A percentile compares a stretch with the other conserved stretches of the same genome.
phyloP scores from a whole-genome alignment of 192 early-diverging fungal species.

The Coemansia sp. region DNA sequence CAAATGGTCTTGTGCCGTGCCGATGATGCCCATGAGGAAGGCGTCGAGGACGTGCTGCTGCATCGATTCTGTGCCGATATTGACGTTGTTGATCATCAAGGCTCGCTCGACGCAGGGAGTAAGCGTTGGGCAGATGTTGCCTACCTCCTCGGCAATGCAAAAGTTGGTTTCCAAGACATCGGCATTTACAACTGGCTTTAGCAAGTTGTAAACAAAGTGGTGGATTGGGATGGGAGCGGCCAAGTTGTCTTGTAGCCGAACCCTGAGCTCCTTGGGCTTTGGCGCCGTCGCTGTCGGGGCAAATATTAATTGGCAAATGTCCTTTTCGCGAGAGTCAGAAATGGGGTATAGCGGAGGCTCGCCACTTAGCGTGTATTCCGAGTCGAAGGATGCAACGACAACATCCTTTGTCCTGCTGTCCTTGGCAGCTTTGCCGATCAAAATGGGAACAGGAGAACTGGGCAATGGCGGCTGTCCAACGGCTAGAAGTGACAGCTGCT shows the following conservation, averaged over 20 bases:
- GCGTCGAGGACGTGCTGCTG: conserved; percentile 44
- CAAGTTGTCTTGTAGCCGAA: conserved; percentile 4
- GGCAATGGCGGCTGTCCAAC: background rate
- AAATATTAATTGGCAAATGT: conserved; percentile 26
- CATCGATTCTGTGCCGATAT: conserved; percentile 41
- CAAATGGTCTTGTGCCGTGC: conserved; percentile 36
- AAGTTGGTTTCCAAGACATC: conserved; percentile 16
- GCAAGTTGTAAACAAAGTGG: conserved; percentile 10
- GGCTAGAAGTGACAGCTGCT: conserved; percentile 15
- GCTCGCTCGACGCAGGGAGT: conserved; percentile 39
- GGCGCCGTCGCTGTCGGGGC: conserved; percentile 19
- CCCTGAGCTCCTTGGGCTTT: background rate
- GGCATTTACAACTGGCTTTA: conserved; percentile 12
- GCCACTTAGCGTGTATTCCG: conserved; percentile 11
- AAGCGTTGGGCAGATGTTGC: conserved; percentile 37
- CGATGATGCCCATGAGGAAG: conserved; percentile 39
- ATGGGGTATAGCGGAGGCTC: background rate
- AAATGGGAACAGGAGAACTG: background rate
- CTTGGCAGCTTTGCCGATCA: background rate
- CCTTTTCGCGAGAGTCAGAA: conserved; percentile 16
- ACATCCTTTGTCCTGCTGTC: background rate
- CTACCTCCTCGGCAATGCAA: conserved; percentile 41
- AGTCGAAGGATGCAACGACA: conserved; percentile 11
- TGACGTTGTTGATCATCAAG: conserved; percentile 13
- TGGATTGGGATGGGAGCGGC: conserved; percentile 39